A percentile compares a stretch with the other conserved stretches of the same genome.
phyloP scores from a whole-genome alignment of 768 basidiomycete genomes.

The Lenzites betulinus region DNA sequence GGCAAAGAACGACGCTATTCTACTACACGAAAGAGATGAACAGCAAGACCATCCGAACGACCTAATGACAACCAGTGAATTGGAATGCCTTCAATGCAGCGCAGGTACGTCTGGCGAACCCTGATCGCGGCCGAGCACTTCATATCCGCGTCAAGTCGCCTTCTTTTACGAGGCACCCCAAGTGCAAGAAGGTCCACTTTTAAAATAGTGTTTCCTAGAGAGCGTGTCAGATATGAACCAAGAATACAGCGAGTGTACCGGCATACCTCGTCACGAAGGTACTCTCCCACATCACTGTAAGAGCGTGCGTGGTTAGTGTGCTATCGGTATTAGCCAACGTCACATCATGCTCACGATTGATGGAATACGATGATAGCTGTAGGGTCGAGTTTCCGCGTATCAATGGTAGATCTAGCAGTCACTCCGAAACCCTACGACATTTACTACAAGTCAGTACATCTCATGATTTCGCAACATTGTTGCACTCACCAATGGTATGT shows the following conservation, averaged over 20 bases:
- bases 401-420: constrained; percentile 91
- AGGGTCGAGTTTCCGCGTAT: constrained; percentile 96
- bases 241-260: not conserved
- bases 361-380: constrained; percentile 98
- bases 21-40: not conserved
- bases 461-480: not conserved
- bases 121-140: constrained; percentile 44
- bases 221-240: constrained; percentile 1
- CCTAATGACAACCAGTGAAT: constrained; percentile 8
- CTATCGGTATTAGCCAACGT: not conserved
- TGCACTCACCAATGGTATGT: constrained; percentile 81
- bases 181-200: not conserved
- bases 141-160: constrained; percentile 35
- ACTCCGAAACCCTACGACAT: constrained; percentile 90
- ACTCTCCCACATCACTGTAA: constrained; percentile 93
- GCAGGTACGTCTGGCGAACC: constrained; percentile 12
- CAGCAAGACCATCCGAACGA: constrained; percentile 4
- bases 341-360: constrained; percentile 69
- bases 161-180: not conserved
- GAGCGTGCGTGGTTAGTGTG: constrained; percentile 7
- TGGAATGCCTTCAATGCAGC: constrained; percentile 9
- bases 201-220: constrained; percentile 78
- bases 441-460: not conserved
- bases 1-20: not conserved
- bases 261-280: constrained; percentile 90